Evolutionary conservation across 495 filamentous ascomycete genomes (phyloP).

Genomic region (Durotheca rogersii): DNA sequence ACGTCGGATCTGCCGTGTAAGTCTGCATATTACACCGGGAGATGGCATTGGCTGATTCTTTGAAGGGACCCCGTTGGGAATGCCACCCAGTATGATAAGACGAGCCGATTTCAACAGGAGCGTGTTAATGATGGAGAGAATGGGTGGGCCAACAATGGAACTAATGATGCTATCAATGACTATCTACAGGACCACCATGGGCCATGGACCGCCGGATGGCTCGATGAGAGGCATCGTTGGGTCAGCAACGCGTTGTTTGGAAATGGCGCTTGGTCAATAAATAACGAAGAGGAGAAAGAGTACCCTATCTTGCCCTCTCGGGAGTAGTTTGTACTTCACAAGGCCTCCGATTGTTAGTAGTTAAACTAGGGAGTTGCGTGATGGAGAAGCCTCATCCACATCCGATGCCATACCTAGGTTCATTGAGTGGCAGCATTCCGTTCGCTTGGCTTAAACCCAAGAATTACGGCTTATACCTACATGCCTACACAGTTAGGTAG

Average conservation of each 20-base stretch:
- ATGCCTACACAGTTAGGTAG: too few species aligned
- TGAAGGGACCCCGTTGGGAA: background rate
- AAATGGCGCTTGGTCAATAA: background rate
- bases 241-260: background rate
- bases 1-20: conserved; percentile 13
- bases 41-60: conserved; percentile 1
- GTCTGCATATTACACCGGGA: background rate
- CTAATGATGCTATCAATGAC: background rate
- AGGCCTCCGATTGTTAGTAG: background rate
- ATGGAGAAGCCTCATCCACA: too few species aligned
- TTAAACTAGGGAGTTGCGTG: too few species aligned
- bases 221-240: background rate
- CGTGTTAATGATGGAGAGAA: background rate
- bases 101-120: background rate
- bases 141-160: background rate
- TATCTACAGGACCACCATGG: background rate
- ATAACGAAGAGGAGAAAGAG: background rate
- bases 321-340: background rate
- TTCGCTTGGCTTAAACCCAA: too few species aligned
- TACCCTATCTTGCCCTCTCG: background rate
- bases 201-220: conserved; percentile 1
- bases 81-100: background rate
- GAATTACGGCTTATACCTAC: too few species aligned
- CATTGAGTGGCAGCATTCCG: too few species aligned
- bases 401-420: too few species aligned